Evolutionary conservation across 106 monocot species (phyloP).

Genomic region (Dendrobium huoshanense): DNA sequence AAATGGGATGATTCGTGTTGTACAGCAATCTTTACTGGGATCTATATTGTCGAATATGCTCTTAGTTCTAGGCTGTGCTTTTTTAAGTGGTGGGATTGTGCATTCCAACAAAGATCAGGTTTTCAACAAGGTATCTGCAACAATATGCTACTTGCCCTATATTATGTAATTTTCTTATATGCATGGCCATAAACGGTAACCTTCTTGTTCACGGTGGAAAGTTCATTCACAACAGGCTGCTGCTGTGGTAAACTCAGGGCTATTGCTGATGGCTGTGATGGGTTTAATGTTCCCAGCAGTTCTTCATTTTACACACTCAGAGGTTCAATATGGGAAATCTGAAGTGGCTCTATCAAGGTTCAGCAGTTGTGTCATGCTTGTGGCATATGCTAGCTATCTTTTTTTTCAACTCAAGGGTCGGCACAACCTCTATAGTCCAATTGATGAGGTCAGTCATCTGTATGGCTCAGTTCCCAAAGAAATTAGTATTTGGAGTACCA

Average conservation of each 20-base stretch:
- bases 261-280: constrained; percentile 96
- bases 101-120: constrained; percentile 76
- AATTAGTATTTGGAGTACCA: background rate
- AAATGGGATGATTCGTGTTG: constrained; percentile 93
- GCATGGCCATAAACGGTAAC: background rate
- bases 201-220: constrained; percentile 4
- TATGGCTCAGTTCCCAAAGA: background rate
- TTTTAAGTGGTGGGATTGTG: constrained; percentile 80
- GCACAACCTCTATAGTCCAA: constrained; percentile 50
- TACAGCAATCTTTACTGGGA: constrained; percentile 92
- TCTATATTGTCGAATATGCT: constrained; percentile 99
- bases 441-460: constrained; percentile 44
- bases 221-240: constrained; percentile 53
- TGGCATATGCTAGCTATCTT: constrained; percentile 93
- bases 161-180: background rate
- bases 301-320: constrained; percentile 94
- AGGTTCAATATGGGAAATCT: constrained; percentile 93
- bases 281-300: constrained; percentile 93
- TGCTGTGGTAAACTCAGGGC: constrained; percentile 90
- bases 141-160: background rate
- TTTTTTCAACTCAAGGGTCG: constrained; percentile 87
- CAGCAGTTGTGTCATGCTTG: constrained; percentile 93
- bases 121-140: constrained; percentile 73
- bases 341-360: constrained; percentile 90
- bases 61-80: constrained; percentile 93